Evolutionary conservation across 345 rosid genomes (phyloP).

Genomic region (Hypericum androsaemum): DNA sequence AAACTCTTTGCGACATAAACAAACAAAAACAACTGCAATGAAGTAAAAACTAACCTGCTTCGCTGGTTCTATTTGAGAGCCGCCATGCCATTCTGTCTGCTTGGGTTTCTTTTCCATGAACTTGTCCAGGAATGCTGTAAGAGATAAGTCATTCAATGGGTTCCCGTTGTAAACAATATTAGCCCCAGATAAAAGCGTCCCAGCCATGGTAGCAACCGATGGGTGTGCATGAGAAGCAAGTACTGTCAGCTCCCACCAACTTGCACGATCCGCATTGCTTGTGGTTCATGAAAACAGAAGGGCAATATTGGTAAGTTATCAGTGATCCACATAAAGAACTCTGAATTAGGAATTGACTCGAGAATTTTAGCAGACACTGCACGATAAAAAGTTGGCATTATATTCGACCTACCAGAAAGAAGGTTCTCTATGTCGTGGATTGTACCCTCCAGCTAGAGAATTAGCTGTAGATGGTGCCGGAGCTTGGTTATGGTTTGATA

Average conservation of each 20-base stretch:
- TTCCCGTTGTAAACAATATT: slow-evolving; percentile 86
- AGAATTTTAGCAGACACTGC: background rate
- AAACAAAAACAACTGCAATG: background rate
- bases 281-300: slow-evolving; percentile 7
- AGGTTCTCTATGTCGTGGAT: slow-evolving; percentile 95
- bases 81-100: slow-evolving; percentile 83
- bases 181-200: slow-evolving; percentile 81
- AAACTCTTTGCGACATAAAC: background rate
- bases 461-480: slow-evolving; percentile 20
- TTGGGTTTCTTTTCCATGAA: slow-evolving; percentile 98
- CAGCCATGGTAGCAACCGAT: slow-evolving; percentile 95
- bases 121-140: slow-evolving; percentile 79
- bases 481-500: slow-evolving; percentile 22
- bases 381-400: background rate
- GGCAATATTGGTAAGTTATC: background rate
- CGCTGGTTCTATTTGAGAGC: slow-evolving; percentile 93
- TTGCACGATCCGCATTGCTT: slow-evolving; percentile 73
- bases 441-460: slow-evolving; percentile 70
- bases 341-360: background rate
- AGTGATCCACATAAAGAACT: background rate
- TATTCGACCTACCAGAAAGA: slow-evolving; percentile 51
- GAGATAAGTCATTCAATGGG: slow-evolving; percentile 67
- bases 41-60: slow-evolving; percentile 50
- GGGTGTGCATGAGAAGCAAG: slow-evolving; percentile 89
- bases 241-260: slow-evolving; percentile 94